Conservation (phyloP, 345 rosid species). For the Camelina neglecta region DNA sequence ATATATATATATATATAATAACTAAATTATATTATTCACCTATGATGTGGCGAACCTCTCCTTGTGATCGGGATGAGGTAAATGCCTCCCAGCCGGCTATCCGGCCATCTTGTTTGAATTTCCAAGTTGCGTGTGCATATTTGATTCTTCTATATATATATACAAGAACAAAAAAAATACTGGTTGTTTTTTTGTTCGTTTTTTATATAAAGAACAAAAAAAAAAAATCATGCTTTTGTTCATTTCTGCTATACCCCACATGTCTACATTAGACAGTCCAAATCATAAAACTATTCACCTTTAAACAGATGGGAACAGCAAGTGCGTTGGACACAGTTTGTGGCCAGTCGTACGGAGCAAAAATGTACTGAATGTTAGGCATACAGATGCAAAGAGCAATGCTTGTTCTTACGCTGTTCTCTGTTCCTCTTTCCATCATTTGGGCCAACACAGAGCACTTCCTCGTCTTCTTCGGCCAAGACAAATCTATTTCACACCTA, state of each 20-base stretch:
- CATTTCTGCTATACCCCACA: too few species aligned
- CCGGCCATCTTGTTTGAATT: too few species aligned
- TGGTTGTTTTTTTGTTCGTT: too few species aligned
- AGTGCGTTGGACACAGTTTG: slow-evolving; percentile 76
- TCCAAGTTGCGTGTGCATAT: not conserved
- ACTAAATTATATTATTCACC: not conserved
- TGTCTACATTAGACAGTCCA: too few species aligned
- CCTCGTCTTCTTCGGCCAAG: slow-evolving; percentile 54
- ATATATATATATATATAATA: not conserved
- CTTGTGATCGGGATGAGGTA: too few species aligned
- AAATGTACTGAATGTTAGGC: slow-evolving; percentile 66
- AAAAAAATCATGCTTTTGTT: too few species aligned
- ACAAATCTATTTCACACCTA: slow-evolving; percentile 26
- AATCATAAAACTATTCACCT: not conserved
- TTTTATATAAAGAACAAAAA: too few species aligned
- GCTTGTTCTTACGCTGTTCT: slow-evolving; percentile 52
- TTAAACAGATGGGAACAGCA: slow-evolving; percentile 62
- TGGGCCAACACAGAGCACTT: slow-evolving; percentile 58
- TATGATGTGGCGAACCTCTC: not conserved
- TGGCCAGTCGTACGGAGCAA: slow-evolving; percentile 76
- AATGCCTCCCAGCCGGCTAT: too few species aligned
- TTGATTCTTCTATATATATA: too few species aligned
- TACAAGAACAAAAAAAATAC: too few species aligned
- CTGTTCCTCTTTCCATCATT: slow-evolving; percentile 60
- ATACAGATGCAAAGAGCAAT: slow-evolving; percentile 71